phyloP scores from a whole-genome alignment of 192 early-diverging fungal species.

The Umbelopsis isabellina region DNA sequence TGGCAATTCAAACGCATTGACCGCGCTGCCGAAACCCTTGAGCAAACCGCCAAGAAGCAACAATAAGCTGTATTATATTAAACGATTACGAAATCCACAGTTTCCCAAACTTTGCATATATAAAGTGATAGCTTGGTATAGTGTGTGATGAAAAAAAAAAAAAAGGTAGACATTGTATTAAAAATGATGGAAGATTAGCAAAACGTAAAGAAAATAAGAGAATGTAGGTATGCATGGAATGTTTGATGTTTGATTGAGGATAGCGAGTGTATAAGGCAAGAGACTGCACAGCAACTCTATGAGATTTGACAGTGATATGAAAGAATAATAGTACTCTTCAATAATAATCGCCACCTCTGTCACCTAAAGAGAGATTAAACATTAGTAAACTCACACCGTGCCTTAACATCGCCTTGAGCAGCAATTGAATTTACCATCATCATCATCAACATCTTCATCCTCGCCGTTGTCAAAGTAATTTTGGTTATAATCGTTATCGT shows the following conservation, averaged over 20 bases:
- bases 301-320: no score
- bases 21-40: conserved; percentile 51
- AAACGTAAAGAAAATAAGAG: no score
- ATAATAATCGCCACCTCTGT: neutral
- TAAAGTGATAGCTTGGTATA: no score
- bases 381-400: neutral
- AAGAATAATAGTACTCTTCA: neutral
- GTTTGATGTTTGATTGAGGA: no score
- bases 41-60: conserved; percentile 26
- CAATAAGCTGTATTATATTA: conserved; percentile 5
- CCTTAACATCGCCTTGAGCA: neutral
- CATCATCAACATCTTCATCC: conserved; percentile 38
- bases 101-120: no score
- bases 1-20: conserved; percentile 96
- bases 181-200: no score
- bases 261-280: no score
- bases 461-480: conserved; percentile 50
- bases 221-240: no score
- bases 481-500: conserved; percentile 44
- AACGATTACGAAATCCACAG: neutral
- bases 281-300: no score
- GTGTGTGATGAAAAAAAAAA: no score
- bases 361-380: neutral
- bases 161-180: no score
- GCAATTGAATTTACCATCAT: conserved; percentile 26